These are phyloP conservation scores for Bremia lactucae DNA, from an alignment of 352 stramenopile genomes.

Conservation along the genomic window DNA sequence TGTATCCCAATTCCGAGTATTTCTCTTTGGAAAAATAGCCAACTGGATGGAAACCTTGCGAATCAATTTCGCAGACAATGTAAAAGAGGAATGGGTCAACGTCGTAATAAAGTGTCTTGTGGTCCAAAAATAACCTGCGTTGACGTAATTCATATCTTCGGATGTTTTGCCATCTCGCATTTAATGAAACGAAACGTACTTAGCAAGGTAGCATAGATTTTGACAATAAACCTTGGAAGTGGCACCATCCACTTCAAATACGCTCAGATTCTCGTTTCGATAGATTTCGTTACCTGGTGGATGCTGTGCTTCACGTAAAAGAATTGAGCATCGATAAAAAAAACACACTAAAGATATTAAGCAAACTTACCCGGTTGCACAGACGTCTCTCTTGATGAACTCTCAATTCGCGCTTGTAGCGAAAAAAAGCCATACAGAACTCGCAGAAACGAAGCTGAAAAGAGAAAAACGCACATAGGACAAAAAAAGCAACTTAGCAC, in stretches of 20 bases:
- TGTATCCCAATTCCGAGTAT: slow-evolving; percentile 95
- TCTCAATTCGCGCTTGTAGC: slow-evolving; percentile 56
- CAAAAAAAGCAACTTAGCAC: background rate
- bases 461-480: too few relatives aligned
- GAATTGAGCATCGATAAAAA: too few relatives aligned
- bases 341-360: background rate
- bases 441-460: slow-evolving; percentile 82
- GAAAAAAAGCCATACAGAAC: slow-evolving; percentile 85
- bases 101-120: slow-evolving; percentile 99
- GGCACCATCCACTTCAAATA: slow-evolving; percentile 96
- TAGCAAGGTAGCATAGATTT: slow-evolving; percentile 97
- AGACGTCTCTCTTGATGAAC: slow-evolving; percentile 56
- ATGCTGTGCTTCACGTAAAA: slow-evolving; percentile 48
- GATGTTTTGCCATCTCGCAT: background rate
- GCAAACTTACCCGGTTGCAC: slow-evolving; percentile 40
- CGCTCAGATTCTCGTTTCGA: slow-evolving; percentile 87
- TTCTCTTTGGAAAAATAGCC: slow-evolving; percentile 99
- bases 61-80: slow-evolving; percentile 93
- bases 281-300: slow-evolving; percentile 88
- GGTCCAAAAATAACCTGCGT: slow-evolving; percentile 93
- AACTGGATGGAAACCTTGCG: slow-evolving; percentile 87
- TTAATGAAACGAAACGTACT: slow-evolving; percentile 39
- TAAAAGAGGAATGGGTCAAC: slow-evolving; percentile 99
- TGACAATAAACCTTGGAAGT: slow-evolving; percentile 97
- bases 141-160: background rate